phyloP scores from a whole-genome alignment of 2,329 filamentous ascomycete genomes.

The Venturia effusa region DNA sequence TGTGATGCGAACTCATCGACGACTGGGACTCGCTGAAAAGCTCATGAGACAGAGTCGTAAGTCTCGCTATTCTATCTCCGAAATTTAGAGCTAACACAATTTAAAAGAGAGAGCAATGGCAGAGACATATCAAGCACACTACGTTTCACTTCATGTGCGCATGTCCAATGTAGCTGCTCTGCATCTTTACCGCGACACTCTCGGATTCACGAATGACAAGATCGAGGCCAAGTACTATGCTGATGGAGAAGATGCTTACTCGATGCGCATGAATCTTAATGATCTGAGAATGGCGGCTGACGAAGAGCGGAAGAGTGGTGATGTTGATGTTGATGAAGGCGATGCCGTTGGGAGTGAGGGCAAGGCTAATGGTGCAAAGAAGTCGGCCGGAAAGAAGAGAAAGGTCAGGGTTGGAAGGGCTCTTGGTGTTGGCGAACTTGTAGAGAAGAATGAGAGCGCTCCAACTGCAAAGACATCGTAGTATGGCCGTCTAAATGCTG shows the following conservation, averaged over 20 bases:
- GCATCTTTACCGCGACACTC: constrained; percentile 83
- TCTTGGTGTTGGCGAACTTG: constrained; percentile 65
- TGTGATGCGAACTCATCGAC: constrained; percentile 90
- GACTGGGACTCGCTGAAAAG: constrained; percentile 90
- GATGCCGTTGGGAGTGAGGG: constrained; percentile 25
- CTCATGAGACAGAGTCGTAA: constrained; percentile 91
- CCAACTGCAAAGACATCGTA: constrained; percentile 14
- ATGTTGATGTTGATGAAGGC: constrained; percentile 24
- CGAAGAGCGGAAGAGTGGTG: constrained; percentile 29
- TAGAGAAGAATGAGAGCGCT: constrained; percentile 58
- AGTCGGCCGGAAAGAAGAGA: constrained; percentile 50
- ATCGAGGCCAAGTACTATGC: constrained; percentile 88
- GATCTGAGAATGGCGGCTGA: constrained; percentile 38
- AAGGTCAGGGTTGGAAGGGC: constrained; percentile 77
- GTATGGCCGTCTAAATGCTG: neutral
- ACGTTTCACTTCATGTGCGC: constrained; percentile 93
- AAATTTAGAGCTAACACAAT: neutral
- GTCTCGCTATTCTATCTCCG: constrained; percentile 26
- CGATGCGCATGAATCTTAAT: constrained; percentile 78
- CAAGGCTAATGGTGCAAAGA: constrained; percentile 24
- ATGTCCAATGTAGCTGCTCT: constrained; percentile 86
- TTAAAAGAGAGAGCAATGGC: constrained; percentile 81
- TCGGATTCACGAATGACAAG: constrained; percentile 81
- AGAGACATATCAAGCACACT: constrained; percentile 81
- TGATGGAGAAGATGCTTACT: constrained; percentile 91